phyloP scores from a whole-genome alignment of 2,329 filamentous ascomycete genomes.

The Aspergillus fumigatus region DNA sequence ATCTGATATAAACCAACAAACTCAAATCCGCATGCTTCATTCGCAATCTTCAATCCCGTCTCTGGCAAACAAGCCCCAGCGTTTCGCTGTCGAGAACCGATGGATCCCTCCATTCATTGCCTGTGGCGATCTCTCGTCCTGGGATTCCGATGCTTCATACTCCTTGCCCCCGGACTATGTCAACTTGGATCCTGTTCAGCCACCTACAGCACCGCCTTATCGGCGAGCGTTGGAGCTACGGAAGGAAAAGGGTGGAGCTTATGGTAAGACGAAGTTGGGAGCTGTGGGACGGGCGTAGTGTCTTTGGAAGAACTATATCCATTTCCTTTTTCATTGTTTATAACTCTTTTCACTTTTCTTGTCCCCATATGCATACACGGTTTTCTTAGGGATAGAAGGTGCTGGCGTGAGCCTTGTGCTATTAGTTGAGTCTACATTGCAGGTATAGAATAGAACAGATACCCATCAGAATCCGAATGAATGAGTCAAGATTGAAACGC shows the following conservation, averaged over 20 bases:
- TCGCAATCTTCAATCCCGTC: conserved; percentile 10
- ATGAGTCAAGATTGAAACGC: not conserved
- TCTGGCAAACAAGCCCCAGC: conserved; percentile 18
- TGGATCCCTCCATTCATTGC: conserved; percentile 97
- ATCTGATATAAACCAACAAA: conserved; percentile 15
- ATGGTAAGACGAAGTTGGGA: conserved; percentile 62
- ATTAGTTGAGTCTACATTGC: not conserved
- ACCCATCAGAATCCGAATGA: conserved; percentile 11
- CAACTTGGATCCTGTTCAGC: conserved; percentile 86
- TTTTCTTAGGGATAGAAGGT: conserved; percentile 1
- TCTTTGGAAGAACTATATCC: conserved; percentile 1
- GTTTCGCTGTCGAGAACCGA: conserved; percentile 46
- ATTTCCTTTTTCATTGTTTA: conserved; percentile 2
- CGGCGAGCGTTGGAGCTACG: conserved; percentile 83
- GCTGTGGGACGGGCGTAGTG: conserved; percentile 21
- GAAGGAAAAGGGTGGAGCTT: conserved; percentile 69
- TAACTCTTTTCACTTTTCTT: not conserved
- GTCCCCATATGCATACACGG: not conserved
- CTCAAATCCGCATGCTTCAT: conserved; percentile 36
- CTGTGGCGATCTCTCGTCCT: conserved; percentile 92
- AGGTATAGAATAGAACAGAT: conserved; percentile 7
- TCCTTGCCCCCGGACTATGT: conserved; percentile 79
- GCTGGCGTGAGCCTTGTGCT: not conserved
- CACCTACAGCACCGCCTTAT: conserved; percentile 92
- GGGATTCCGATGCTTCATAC: conserved; percentile 94